phyloP scores from a whole-genome alignment of 129 eudicot species.

The Mikania micrantha region DNA sequence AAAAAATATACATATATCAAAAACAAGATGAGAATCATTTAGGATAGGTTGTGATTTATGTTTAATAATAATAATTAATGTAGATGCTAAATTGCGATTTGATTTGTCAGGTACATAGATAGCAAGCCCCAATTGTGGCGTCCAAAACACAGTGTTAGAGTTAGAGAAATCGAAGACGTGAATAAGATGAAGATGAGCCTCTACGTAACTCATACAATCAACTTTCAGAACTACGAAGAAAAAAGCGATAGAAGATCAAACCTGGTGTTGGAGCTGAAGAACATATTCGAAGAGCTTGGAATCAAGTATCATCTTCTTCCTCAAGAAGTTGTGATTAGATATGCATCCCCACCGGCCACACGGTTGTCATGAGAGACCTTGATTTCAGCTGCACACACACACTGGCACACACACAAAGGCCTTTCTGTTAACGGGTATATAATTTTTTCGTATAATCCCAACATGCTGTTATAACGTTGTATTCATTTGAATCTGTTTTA shows the following conservation, averaged over 20 bases:
- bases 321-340: conserved; percentile 43
- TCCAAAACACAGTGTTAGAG: conserved; percentile 46
- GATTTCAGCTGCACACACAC: too few species aligned
- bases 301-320: conserved; percentile 60
- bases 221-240: conserved; percentile 47
- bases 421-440: background rate
- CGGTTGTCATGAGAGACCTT: conserved; percentile 15
- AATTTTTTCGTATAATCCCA: too few species aligned
- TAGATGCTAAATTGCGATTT: background rate
- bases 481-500: too few species aligned
- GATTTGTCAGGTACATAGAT: conserved; percentile 48
- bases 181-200: conserved; percentile 55
- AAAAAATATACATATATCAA: background rate
- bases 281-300: conserved; percentile 46
- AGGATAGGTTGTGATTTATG: conserved; percentile 6
- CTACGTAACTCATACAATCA: conserved; percentile 42
- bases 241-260: conserved; percentile 45
- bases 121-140: conserved; percentile 63
- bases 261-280: conserved; percentile 48
- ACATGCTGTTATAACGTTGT: too few species aligned
- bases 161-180: conserved; percentile 51
- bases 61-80: background rate
- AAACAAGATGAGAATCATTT: background rate
- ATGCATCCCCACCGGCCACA: conserved; percentile 31
- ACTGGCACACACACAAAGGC: too few species aligned